phyloP scores from a whole-genome alignment of 192 early-diverging fungal species.

The Funneliformis mosseae region DNA sequence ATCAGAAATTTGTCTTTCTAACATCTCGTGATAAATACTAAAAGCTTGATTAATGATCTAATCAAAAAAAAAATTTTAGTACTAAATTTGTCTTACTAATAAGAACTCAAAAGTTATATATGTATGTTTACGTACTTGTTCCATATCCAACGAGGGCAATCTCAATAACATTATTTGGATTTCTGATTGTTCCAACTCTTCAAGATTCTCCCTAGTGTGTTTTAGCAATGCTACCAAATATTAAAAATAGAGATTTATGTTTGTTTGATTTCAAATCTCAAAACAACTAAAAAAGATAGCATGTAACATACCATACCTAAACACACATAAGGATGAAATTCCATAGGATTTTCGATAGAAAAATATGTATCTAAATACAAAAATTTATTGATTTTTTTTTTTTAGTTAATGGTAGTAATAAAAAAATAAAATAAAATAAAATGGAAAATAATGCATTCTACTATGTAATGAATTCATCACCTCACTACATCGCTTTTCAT shows the following conservation, averaged over 20 bases:
- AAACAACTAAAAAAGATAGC: constrained; percentile 1
- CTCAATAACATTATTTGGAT: constrained; percentile 81
- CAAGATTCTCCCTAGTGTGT: constrained; percentile 75
- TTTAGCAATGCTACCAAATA: constrained; percentile 66
- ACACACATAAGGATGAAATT: constrained; percentile 85
- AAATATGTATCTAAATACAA: constrained; percentile 77
- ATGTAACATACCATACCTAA: constrained; percentile 47
- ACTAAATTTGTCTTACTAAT: not conserved
- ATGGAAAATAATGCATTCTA: not conserved
- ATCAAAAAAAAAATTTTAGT: not conserved
- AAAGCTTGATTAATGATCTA: constrained; percentile 70
- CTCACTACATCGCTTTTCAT: no score
- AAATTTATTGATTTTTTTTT: not conserved
- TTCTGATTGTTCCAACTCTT: constrained; percentile 90
- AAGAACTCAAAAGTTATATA: not conserved
- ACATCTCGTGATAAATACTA: constrained; percentile 69
- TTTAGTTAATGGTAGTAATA: not conserved
- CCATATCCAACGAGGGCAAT: constrained; percentile 74
- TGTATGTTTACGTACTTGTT: constrained; percentile 48
- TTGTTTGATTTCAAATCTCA: not conserved
- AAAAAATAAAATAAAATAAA: not conserved
- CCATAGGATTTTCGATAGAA: constrained; percentile 69
- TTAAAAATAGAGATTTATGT: not conserved
- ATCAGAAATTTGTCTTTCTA: constrained; percentile 63
- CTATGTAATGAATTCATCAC: no score